Evolutionary conservation across 345 rosid genomes (phyloP).

Genomic region (Eutrema heterophyllum): DNA sequence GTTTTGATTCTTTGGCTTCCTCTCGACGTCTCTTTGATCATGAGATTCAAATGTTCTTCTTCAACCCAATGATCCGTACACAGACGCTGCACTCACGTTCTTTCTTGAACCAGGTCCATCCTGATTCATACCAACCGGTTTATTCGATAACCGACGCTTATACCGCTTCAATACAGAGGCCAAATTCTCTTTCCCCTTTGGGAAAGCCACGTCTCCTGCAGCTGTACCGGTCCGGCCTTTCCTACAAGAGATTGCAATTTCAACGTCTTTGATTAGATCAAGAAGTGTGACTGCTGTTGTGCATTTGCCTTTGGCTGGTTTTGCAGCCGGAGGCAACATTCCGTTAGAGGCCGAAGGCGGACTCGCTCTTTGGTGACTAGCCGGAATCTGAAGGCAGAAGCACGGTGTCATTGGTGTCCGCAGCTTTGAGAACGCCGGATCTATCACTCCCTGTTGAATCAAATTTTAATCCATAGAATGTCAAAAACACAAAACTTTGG

Average conservation of each 20-base stretch:
- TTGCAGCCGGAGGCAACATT: constrained; percentile 65
- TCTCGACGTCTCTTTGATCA: constrained; percentile 8
- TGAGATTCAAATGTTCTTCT: neutral
- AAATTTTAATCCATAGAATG: constrained; percentile 9
- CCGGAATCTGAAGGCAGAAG: constrained; percentile 75
- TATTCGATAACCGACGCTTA: constrained; percentile 74
- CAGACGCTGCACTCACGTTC: constrained; percentile 13
- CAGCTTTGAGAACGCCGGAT: constrained; percentile 73
- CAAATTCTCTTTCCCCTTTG: constrained; percentile 88
- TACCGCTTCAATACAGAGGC: constrained; percentile 97
- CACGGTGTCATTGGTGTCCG: constrained; percentile 71
- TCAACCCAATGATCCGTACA: constrained; percentile 28
- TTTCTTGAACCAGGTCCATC: constrained; percentile 49
- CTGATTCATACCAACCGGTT: constrained; percentile 29
- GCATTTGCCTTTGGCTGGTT: constrained; percentile 74
- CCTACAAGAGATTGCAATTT: constrained; percentile 80
- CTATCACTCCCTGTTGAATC: constrained; percentile 68
- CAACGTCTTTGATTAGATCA: constrained; percentile 86
- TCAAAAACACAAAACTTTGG: neutral
- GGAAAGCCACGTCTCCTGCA: constrained; percentile 97
- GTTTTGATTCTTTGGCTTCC: constrained; percentile 22
- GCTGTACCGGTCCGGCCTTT: constrained; percentile 91
- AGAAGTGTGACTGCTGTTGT: constrained; percentile 62
- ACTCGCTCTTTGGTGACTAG: constrained; percentile 47
- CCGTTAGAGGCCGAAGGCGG: constrained; percentile 58